These are phyloP conservation scores for Lichtheimia corymbifera DNA, from an alignment of 371 early-diverging fungal species.

Conservation along the genomic window DNA sequence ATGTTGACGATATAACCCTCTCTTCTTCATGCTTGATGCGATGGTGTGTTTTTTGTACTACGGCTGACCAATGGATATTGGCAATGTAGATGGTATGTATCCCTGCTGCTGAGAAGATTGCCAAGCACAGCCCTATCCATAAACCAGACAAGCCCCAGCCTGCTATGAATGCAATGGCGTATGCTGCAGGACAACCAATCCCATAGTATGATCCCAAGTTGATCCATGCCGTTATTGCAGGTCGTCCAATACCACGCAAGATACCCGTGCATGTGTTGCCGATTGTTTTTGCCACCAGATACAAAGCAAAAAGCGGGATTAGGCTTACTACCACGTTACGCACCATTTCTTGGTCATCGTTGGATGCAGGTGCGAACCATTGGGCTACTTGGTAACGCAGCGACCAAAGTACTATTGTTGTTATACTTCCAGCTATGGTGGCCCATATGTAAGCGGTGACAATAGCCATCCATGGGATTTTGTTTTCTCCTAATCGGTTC, in stretches of 20 bases:
- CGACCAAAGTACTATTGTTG: neutral
- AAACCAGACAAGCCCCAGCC: constrained; percentile 64
- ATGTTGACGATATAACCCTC: neutral
- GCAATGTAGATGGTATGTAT: constrained; percentile 40
- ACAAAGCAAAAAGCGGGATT: neutral
- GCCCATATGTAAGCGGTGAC: neutral
- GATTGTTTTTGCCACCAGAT: neutral
- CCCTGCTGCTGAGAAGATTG: constrained; percentile 47
- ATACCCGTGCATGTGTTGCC: constrained; percentile 44
- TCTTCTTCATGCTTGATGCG: constrained; percentile 26
- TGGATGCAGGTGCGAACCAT: neutral
- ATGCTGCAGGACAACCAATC: constrained; percentile 68
- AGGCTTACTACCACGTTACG: neutral
- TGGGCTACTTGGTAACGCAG: neutral
- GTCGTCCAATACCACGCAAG: constrained; percentile 71
- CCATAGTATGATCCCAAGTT: constrained; percentile 69
- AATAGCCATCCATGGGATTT: neutral
- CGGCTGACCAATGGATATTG: constrained; percentile 47
- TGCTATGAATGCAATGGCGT: constrained; percentile 56
- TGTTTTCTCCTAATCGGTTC: constrained; percentile 57
- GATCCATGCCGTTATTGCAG: constrained; percentile 67
- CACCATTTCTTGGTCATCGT: neutral
- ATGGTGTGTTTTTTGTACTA: constrained; percentile 39
- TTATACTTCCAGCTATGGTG: neutral
- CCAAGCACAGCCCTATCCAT: constrained; percentile 65